Conservation (phyloP, 305 asterid species). For the Fraxinus sp. region DNA sequence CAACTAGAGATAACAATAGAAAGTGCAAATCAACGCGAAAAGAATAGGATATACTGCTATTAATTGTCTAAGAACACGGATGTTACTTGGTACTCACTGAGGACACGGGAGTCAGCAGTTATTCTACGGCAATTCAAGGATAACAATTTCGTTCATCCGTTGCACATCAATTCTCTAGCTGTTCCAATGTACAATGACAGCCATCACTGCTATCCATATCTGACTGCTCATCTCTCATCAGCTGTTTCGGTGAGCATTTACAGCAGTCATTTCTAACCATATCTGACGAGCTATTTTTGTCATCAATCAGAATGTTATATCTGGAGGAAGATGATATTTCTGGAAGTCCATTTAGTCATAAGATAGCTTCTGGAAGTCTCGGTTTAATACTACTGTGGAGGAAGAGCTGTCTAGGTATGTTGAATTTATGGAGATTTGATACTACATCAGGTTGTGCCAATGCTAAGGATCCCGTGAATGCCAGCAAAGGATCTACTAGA, state of each 20-base stretch:
- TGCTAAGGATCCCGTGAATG: slow-evolving; percentile 32
- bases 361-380: slow-evolving; percentile 38
- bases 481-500: slow-evolving; percentile 38
- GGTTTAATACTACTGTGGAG: slow-evolving; percentile 19
- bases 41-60: background rate
- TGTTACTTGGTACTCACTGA: background rate
- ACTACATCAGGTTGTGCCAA: slow-evolving; percentile 35
- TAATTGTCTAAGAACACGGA: background rate
- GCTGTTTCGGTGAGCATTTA: background rate
- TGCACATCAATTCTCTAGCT: background rate
- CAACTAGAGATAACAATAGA: background rate
- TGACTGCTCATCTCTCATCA: background rate
- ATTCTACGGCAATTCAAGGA: background rate
- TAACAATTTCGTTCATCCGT: background rate
- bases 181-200: background rate
- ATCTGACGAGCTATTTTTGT: background rate
- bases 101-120: background rate
- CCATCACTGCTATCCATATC: background rate
- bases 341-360: slow-evolving; percentile 35
- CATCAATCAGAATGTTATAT: background rate
- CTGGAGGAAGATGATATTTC: background rate
- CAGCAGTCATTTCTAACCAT: background rate
- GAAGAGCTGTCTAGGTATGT: slow-evolving; percentile 35
- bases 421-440: slow-evolving; percentile 36
- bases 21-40: background rate